These are phyloP conservation scores for Russula compacta DNA, from an alignment of 768 basidiomycete genomes.

Conservation along the genomic window DNA sequence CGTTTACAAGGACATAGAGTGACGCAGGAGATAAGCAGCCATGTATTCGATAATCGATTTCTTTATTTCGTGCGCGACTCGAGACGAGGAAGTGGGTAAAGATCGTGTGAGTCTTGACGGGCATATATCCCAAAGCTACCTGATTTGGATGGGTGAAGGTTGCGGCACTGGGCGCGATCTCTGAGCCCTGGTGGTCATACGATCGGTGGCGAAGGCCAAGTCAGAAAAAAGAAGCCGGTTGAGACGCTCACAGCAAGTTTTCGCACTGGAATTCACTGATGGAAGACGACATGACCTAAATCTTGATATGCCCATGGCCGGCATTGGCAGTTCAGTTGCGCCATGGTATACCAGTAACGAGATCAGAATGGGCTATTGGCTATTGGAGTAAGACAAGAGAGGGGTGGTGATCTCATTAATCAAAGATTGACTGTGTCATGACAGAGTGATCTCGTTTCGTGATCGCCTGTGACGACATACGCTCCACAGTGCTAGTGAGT, in stretches of 20 bases:
- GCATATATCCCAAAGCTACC: not conserved
- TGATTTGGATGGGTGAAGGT: not conserved
- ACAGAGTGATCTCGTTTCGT: not conserved
- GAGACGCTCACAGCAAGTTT: not conserved
- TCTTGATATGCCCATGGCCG: not conserved
- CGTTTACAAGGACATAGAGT: too few species aligned
- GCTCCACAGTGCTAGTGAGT: not conserved
- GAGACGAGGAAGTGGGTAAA: too few species aligned
- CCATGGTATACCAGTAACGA: not conserved
- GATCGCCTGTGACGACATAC: conserved; percentile 8
- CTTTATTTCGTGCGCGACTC: too few species aligned
- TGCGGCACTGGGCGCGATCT: not conserved
- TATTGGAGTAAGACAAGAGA: not conserved
- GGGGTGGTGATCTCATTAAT: not conserved
- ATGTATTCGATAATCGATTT: too few species aligned
- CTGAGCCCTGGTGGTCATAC: not conserved
- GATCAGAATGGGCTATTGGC: not conserved
- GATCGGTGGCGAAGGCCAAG: not conserved
- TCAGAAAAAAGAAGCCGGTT: not conserved
- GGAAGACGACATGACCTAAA: not conserved
- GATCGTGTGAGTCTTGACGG: too few species aligned
- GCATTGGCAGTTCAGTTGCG: too few species aligned
- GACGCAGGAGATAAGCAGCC: too few species aligned
- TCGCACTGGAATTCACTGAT: not conserved
- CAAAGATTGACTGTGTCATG: not conserved